Evolutionary conservation across 257 asterid species (phyloP).

Genomic region (Solanum virginianum): DNA sequence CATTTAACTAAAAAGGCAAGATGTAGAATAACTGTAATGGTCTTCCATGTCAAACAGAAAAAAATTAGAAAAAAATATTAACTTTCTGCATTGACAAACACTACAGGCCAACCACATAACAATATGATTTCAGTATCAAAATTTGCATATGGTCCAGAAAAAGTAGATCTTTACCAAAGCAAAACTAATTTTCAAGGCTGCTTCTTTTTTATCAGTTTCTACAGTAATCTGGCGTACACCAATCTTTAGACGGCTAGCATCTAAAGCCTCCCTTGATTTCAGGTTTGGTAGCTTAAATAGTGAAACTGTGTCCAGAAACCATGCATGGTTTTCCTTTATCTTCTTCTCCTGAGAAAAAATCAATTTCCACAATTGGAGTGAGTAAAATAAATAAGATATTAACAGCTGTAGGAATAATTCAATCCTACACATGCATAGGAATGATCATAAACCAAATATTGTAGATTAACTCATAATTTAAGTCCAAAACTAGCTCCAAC

Average conservation of each 20-base stretch:
- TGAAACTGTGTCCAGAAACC: conserved; percentile 52
- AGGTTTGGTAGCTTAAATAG: conserved; percentile 55
- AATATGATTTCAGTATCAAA: neutral
- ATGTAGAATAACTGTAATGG: neutral
- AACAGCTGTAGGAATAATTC: neutral
- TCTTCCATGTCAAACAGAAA: neutral
- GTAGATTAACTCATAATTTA: neutral
- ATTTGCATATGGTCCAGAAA: neutral
- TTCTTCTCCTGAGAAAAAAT: conserved; percentile 40
- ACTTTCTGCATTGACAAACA: neutral
- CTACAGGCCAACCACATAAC: neutral
- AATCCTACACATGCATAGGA: neutral
- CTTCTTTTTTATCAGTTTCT: conserved; percentile 44
- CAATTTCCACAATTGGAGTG: neutral
- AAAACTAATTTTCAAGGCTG: conserved; percentile 58
- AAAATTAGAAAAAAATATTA: neutral
- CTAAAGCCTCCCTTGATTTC: conserved; percentile 76
- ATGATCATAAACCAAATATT: neutral
- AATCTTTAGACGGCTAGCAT: conserved; percentile 38
- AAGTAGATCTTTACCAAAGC: conserved; percentile 37
- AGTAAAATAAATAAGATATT: neutral
- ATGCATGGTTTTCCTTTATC: conserved; percentile 59
- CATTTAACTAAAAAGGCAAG: neutral
- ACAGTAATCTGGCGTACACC: conserved; percentile 51
- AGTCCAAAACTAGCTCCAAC: neutral